Percentiles rank a stretch among this genome's conserved stretches.
phyloP scores from a whole-genome alignment of 129 eudicot genomes.

The Silybum marianum region DNA sequence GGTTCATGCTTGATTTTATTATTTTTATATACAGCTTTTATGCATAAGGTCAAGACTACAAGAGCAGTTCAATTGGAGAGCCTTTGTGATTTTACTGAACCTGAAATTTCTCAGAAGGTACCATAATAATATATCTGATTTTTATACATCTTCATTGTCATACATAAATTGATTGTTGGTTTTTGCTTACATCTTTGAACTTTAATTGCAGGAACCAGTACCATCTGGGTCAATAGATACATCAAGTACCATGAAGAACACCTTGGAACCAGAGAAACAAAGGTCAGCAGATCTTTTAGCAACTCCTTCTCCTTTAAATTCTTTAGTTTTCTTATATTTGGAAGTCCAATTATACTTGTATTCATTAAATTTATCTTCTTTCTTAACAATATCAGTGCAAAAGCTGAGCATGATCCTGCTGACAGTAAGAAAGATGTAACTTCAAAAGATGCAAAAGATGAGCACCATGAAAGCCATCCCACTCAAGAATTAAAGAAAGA shows the following conservation, averaged over 20 bases:
- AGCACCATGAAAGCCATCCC: slow-evolving; percentile 7
- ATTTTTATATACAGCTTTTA: slow-evolving; percentile 56
- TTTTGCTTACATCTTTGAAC: neutral
- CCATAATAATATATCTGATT: neutral
- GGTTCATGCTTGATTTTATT: neutral
- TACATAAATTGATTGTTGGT: neutral
- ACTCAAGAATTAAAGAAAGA: too few relatives aligned
- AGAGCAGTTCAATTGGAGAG: slow-evolving; percentile 63
- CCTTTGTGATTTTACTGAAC: slow-evolving; percentile 66
- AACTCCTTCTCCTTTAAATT: neutral
- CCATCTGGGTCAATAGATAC: slow-evolving; percentile 34
- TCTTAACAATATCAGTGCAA: slow-evolving; percentile 24
- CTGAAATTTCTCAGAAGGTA: slow-evolving; percentile 48
- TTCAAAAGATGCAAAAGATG: slow-evolving; percentile 27
- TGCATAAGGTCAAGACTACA: slow-evolving; percentile 72
- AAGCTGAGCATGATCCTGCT: slow-evolving; percentile 20
- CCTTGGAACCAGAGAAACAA: slow-evolving; percentile 34
- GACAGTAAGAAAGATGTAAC: slow-evolving; percentile 30
- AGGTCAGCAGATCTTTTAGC: slow-evolving; percentile 37
- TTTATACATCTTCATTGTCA: neutral
- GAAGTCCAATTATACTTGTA: neutral
- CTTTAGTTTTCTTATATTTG: neutral
- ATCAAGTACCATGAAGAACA: slow-evolving; percentile 25
- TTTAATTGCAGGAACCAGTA: slow-evolving; percentile 40
- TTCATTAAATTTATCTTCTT: neutral